Conservation (phyloP, 805 yeast species). For the Crinitomyces ghanaensis region DNA sequence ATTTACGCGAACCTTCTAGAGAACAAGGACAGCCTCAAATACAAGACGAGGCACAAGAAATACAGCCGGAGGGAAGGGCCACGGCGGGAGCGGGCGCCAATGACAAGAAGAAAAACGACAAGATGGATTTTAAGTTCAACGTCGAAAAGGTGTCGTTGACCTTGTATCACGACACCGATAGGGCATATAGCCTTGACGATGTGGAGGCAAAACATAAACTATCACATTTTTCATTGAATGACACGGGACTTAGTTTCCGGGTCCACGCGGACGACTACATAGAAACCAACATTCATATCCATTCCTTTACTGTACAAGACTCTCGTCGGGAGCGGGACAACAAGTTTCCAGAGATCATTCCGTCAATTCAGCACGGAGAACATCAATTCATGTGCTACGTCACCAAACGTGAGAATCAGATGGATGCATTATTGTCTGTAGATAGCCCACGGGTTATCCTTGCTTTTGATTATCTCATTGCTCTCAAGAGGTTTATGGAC, state of each 20-base stretch:
- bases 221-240: slow-evolving; percentile 50
- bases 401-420: slow-evolving; percentile 27
- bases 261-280: slow-evolving; percentile 45
- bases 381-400: slow-evolving; percentile 60
- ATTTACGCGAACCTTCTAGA: neutral
- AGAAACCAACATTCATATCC: slow-evolving; percentile 49
- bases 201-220: slow-evolving; percentile 25
- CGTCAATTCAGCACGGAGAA: slow-evolving; percentile 48
- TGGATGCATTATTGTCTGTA: slow-evolving; percentile 47
- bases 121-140: slow-evolving; percentile 36
- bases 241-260: slow-evolving; percentile 39
- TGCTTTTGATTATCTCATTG: slow-evolving; percentile 78
- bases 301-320: slow-evolving; percentile 71
- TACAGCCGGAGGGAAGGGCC: no score
- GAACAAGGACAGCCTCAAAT: slow-evolving; percentile 1
- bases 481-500: slow-evolving; percentile 54
- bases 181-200: slow-evolving; percentile 16
- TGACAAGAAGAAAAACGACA: slow-evolving; percentile 5
- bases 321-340: slow-evolving; percentile 50
- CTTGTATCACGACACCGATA: slow-evolving; percentile 20
- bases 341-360: slow-evolving; percentile 71
- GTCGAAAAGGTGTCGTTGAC: slow-evolving; percentile 57
- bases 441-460: slow-evolving; percentile 73
- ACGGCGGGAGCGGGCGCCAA: neutral
- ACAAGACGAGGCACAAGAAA: neutral